Evolutionary conservation across 164 flowering plant genomes (phyloP), one percentile per base, ranked within the genome.

Genomic region (Vitis rupestris): DNA sequence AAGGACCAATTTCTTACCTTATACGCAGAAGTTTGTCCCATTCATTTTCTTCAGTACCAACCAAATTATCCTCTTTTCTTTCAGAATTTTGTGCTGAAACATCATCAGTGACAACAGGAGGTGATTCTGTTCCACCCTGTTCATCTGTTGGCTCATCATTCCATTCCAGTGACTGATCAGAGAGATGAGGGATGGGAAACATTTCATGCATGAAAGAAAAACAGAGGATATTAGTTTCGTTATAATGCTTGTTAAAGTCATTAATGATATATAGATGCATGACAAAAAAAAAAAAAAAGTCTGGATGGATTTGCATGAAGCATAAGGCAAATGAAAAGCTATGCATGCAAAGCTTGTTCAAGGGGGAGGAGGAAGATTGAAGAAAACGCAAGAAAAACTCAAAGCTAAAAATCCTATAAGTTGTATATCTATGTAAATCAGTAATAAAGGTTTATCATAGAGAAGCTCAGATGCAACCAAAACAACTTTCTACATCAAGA

Each of bases 1-100:
- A n/a, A 64, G 12, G 51, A 69, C 23, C 44, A 70, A 64, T 49
- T 69, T 57, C 80, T 78, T 17, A 96, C 99, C 99, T 92, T 68
- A 84, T 72, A 52, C 97, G 93, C 79, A 96, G 78, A 71, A 96
- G 93, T 70, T 86, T 85, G 68, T 96, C 99, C 99, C 99, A 96
- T 78, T 93, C 99, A 86, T 92, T 96, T 82, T 93, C 99, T 79
- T 93, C 99, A 70, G 72, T 70, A 68, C 0, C 70, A 67, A 47
- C 76, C 23, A 58, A 49, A 68, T 72, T 78, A 50, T 88, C 93
- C 37, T 84, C 98, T 74, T 86, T 91, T 82, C 72, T 89, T 58
- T 84, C 96, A 74, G 83, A 79, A 72, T 58, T 85, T 69, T 75
- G 86, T 31, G 63, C 83, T 78, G 76, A 66, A 9, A 72, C 53